These are phyloP conservation scores for Metrosideros polymorpha DNA, from an alignment of 441 rosid species.

Conservation along the genomic window DNA sequence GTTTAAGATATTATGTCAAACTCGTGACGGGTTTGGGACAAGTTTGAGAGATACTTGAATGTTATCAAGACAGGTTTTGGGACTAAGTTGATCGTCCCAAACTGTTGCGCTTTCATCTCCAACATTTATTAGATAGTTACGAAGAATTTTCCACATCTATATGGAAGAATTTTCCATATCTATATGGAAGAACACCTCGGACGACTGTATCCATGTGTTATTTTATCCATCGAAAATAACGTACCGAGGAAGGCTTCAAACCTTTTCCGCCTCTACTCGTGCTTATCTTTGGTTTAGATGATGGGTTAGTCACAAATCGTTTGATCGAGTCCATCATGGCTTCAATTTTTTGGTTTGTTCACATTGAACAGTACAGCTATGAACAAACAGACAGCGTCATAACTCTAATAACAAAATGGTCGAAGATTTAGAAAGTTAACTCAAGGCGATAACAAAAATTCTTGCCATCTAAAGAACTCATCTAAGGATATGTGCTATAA, in stretches of 20 bases:
- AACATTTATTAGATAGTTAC: not conserved
- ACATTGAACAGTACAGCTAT: not conserved
- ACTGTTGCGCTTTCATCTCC: not conserved
- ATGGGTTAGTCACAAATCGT: not conserved
- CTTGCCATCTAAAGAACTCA: not conserved
- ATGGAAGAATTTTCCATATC: too few species aligned
- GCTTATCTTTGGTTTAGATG: too few species aligned
- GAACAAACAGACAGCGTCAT: not conserved
- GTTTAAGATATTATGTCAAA: not conserved
- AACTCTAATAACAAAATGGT: not conserved
- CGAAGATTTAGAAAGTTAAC: too few species aligned
- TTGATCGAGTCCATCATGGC: not conserved
- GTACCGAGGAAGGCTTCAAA: not conserved
- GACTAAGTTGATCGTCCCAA: not conserved
- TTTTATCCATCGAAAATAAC: not conserved
- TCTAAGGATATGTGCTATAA: not conserved
- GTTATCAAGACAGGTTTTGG: not conserved
- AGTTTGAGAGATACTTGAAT: not conserved
- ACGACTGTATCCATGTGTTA: not conserved
- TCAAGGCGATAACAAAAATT: not conserved
- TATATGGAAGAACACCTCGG: not conserved
- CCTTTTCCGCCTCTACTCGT: not conserved
- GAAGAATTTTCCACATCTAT: not conserved
- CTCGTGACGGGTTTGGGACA: not conserved
- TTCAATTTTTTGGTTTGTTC: not conserved